Base-by-base conservation (phyloP, 306 rosid species). In the Leucaena leucocephala region DNA sequence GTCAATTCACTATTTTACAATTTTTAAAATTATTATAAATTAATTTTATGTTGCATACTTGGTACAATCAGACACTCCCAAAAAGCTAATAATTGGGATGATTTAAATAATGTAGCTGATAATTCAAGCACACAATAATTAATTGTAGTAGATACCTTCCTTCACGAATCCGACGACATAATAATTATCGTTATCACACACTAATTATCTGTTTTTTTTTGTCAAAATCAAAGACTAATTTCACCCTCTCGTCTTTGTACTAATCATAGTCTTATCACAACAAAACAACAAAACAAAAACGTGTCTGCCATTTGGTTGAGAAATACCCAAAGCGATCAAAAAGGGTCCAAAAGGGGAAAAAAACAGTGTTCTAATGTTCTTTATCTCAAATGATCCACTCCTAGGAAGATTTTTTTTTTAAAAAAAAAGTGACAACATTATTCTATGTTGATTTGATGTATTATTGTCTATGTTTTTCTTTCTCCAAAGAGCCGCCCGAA, bases 171-270 rank as follows among this genome's bases (percentile, higher is more conserved):
- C n/a, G 43, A 40, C 43, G 43, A 40, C 43, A 40, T 5, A 33
- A 63, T 3, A 7, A 35, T 63, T 14, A 63, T 63, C 4, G 5
- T 9, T 7, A 38, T 63, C n/a, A 34, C 6, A 0, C 35, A 15
- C 8, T 3, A 40, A 4, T 40, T n/a, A 38, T 17, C 14, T n/a
- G n/a, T n/a, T 0, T 15, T 7, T 40, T 65, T 49, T 4, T 40
- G 72, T 67, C 72, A 40, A 67, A 67, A 40, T 40, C 35, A 10
- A 42, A 8, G 72, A 67, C 34, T n/a, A 67, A 17, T 67, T 17
- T 40, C 17, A 5, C 2, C 4, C 2, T 2, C 21, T 67, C 16
- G 39, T 66, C 34, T 8, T 39, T 66, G 1, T 39, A 5, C 22
- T 14, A 66, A 35, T 63, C 19, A 62, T 15, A 63, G 22, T 35